Evolutionary conservation across 2,329 filamentous ascomycete genomes (phyloP), one percentile per base, ranked within the genome.

Genomic region (Epichloe elymi): DNA sequence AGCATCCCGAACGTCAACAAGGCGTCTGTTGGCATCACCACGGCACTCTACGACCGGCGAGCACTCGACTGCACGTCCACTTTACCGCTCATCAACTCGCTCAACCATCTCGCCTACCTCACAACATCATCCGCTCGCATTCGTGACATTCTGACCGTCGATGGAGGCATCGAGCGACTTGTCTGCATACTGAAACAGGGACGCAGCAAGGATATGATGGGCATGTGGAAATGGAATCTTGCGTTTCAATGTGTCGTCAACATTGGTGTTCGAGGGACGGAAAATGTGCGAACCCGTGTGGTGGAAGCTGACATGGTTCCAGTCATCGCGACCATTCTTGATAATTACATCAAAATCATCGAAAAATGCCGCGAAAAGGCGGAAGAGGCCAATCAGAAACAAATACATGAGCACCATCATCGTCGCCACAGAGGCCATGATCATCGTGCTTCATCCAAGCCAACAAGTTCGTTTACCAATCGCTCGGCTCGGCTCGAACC

Each of bases 191-290:
- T 98, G 67, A 98, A 98, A 70, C 88, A 95, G 70, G 93, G 93
- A 56, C 80, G 93, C 65, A 96, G 88, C 71, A 94, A 90, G 70
- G 91, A 98, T 67, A 85, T 96, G 83, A 96, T 97, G 91, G 91
- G 96, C 67, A 95, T 95, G 87, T 98, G 93, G 93, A 97, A 97
- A 71, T 98, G 93, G 93, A 98, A 96, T 64, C 78, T 98, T 56
- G 93, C 93, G 49, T 98, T 98, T 68, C 93, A 97, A 70, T 98
- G 93, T 67, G 90, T 97, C 57, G 93, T 98, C 65, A 98, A 98
- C 68, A 97, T 98, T 64, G 93, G 93, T 52, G 91, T 98, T 54
- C 82, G 93, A 59, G 93, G 93, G 54, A 96, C 93, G 12, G 93
- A 98, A 71, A 83, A 81, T 58, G 93, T 98, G 53, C 82, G 93